Conservation (phyloP, 78 protist species). For the slime mould (Dictyostelium discoideum) region DNA sequence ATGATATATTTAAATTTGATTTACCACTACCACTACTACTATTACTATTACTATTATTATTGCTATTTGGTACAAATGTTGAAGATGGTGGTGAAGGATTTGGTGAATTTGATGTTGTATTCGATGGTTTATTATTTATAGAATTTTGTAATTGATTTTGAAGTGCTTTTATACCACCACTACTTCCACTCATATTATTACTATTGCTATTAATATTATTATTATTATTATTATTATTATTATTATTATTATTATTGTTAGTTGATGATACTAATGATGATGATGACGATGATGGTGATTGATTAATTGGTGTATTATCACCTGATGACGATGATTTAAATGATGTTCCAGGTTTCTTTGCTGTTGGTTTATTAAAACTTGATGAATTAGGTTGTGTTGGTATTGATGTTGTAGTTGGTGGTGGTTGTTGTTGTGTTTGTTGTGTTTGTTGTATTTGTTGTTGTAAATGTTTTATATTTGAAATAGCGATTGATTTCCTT, state of each 20-base stretch:
- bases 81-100: not conserved
- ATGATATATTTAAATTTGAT: not conserved
- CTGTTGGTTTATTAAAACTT: not conserved
- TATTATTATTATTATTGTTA: not conserved
- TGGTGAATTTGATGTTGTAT: not conserved
- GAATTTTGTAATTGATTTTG: conserved; percentile 14
- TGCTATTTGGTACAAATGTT: not conserved
- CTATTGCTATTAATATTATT: too few species aligned
- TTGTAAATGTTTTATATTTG: conserved; percentile 1
- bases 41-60: not conserved
- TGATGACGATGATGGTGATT: not conserved
- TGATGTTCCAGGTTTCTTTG: not conserved
- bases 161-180: conserved; percentile 6
- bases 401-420: not conserved
- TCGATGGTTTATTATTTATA: not conserved
- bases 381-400: not conserved
- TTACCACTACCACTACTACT: not conserved
- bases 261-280: not conserved
- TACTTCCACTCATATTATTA: not conserved
- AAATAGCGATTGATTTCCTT: not conserved
- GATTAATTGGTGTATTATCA: not conserved
- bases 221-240: not conserved
- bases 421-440: not conserved
- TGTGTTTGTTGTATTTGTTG: conserved; percentile 10
- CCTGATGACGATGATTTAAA: not conserved